phyloP scores from a whole-genome alignment of 306 rosid species.

The Citrullus colocynthis region DNA sequence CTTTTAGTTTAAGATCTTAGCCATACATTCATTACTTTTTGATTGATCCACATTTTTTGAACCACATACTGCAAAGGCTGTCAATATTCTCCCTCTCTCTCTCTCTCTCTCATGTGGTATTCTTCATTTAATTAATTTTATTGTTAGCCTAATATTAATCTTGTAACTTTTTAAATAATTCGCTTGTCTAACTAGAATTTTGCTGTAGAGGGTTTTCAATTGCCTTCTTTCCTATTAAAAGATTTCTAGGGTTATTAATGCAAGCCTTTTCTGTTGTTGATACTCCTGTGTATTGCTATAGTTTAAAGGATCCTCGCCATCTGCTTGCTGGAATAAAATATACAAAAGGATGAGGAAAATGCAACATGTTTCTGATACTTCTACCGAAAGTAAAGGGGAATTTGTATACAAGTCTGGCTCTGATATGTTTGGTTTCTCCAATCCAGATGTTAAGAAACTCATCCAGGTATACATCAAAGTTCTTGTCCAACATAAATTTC shows the following conservation, averaged over 20 bases:
- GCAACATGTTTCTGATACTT: constrained; percentile 39
- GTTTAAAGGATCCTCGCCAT: constrained; percentile 75
- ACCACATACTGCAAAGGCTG: not conserved
- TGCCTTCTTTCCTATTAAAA: not conserved
- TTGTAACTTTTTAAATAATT: not conserved
- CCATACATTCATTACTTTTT: not conserved
- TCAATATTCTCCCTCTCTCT: not conserved
- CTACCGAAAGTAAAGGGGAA: constrained; percentile 32
- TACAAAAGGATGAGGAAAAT: constrained; percentile 48
- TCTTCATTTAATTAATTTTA: not conserved
- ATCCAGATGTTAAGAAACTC: constrained; percentile 66
- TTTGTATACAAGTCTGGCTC: constrained; percentile 56
- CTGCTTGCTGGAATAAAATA: constrained; percentile 86
- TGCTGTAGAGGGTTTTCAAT: not conserved
- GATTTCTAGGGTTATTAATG: not conserved
- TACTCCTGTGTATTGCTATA: constrained; percentile 17
- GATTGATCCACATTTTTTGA: not conserved
- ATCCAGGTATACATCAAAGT: constrained; percentile 40
- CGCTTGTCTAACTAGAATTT: not conserved
- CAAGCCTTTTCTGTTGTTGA: not conserved
- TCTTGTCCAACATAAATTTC: not conserved
- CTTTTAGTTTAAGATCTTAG: not conserved
- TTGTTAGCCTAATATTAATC: not conserved
- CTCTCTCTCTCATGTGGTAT: no score
- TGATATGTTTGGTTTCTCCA: constrained; percentile 89